phyloP scores from a whole-genome alignment of 306 rosid genomes.

The Gastrolobium bilobum region DNA sequence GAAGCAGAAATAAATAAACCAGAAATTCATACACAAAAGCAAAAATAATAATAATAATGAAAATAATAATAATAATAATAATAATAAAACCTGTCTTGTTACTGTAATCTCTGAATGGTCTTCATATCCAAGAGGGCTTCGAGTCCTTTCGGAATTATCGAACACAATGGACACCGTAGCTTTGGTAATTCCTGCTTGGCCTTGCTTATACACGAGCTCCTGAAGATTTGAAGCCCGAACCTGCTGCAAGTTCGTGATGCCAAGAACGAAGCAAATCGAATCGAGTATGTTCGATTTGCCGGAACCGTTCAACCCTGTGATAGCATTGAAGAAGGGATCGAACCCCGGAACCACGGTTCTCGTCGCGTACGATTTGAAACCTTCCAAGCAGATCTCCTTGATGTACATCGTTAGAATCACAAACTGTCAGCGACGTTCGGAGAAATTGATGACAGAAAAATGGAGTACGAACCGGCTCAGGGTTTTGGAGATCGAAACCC shows the following conservation, averaged over 20 bases:
- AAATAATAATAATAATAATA: neutral
- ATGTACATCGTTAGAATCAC: slow-evolving; percentile 63
- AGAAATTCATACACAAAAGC: slow-evolving; percentile 10
- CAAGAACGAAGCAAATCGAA: slow-evolving; percentile 90
- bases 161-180: slow-evolving; percentile 91
- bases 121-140: slow-evolving; percentile 93
- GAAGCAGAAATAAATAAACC: neutral
- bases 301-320: slow-evolving; percentile 93
- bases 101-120: slow-evolving; percentile 84
- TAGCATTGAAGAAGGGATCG: slow-evolving; percentile 91
- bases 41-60: neutral
- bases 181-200: slow-evolving; percentile 97
- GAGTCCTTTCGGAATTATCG: slow-evolving; percentile 72
- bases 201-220: slow-evolving; percentile 97
- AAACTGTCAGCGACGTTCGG: neutral
- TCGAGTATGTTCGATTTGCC: slow-evolving; percentile 97
- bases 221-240: slow-evolving; percentile 95
- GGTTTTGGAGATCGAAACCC: slow-evolving; percentile 63
- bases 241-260: slow-evolving; percentile 93
- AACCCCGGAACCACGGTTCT: slow-evolving; percentile 92
- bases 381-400: slow-evolving; percentile 91
- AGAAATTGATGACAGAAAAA: neutral
- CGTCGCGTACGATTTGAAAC: slow-evolving; percentile 97
- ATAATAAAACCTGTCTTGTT: slow-evolving; percentile 82
- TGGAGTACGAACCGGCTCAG: neutral